phyloP scores from a whole-genome alignment of 176 grass and related monocot genomes.

The Aegilops umbellulata region DNA sequence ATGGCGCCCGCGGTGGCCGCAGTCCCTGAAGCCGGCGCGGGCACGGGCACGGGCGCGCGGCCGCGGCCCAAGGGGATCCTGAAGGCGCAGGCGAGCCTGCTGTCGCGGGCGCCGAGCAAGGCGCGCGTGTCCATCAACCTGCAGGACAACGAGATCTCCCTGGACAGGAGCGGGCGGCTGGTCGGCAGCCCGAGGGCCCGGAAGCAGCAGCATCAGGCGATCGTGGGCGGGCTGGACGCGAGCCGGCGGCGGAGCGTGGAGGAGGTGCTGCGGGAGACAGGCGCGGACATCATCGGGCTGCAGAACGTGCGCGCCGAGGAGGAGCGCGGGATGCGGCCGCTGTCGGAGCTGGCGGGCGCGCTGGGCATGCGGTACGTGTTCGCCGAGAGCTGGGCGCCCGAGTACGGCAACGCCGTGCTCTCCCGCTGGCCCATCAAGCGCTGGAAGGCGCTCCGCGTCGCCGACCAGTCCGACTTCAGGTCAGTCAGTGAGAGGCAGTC shows the following conservation, averaged over 20 bases:
- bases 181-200: slow-evolving; percentile 28
- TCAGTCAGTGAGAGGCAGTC: slow-evolving; percentile 25
- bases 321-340: slow-evolving; percentile 85
- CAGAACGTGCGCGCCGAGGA: slow-evolving; percentile 95
- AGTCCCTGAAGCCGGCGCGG: not conserved
- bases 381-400: slow-evolving; percentile 99
- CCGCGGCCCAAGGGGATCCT: slow-evolving; percentile 73
- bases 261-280: slow-evolving; percentile 83
- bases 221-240: not conserved
- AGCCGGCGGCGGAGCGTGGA: slow-evolving; percentile 54
- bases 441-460: slow-evolving; percentile 77
- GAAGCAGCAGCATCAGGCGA: not conserved
- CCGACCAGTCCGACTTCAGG: slow-evolving; percentile 86
- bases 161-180: slow-evolving; percentile 53
- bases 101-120: slow-evolving; percentile 53
- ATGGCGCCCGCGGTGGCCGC: slow-evolving; percentile 73
- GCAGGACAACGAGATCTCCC: slow-evolving; percentile 95
- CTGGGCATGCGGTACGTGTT: slow-evolving; percentile 95
- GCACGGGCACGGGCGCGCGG: slow-evolving; percentile 2
- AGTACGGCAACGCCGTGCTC: slow-evolving; percentile 91
- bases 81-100: slow-evolving; percentile 67
- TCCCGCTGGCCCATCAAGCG: slow-evolving; percentile 90
- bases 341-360: slow-evolving; percentile 76
- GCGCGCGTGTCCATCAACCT: slow-evolving; percentile 90
- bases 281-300: slow-evolving; percentile 81